Conservation (phyloP, 2,329 filamentous ascomycete species). For the Calonectria pseudoturangicola region DNA sequence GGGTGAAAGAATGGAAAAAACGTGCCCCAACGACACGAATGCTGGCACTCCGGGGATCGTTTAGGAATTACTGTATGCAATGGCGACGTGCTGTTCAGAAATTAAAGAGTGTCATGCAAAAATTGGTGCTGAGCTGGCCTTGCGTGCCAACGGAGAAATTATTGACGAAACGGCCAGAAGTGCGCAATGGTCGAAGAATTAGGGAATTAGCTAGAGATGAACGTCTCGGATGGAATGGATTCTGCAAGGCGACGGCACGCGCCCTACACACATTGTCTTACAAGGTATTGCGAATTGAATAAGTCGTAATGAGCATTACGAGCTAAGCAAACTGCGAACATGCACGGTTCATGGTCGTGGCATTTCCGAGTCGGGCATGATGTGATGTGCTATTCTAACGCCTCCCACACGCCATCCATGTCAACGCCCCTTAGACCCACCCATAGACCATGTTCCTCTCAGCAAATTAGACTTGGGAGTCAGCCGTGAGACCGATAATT, state of each 20-base stretch:
- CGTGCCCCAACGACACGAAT: background rate
- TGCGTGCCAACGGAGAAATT: slow-evolving; percentile 14
- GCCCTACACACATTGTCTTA: slow-evolving; percentile 13
- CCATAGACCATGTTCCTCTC: slow-evolving; percentile 4
- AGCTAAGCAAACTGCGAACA: slow-evolving; percentile 23
- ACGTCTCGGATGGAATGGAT: slow-evolving; percentile 27
- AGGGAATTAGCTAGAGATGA: slow-evolving; percentile 23
- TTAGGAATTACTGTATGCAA: slow-evolving; percentile 7
- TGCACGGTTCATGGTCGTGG: slow-evolving; percentile 18
- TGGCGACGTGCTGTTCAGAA: background rate
- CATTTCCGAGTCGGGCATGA: slow-evolving; percentile 19
- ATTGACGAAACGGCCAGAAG: slow-evolving; percentile 22
- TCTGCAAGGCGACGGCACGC: slow-evolving; percentile 1
- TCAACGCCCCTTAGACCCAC: slow-evolving; percentile 21
- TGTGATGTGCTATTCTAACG: slow-evolving; percentile 29
- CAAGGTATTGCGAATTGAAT: slow-evolving; percentile 34
- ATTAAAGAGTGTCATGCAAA: slow-evolving; percentile 32
- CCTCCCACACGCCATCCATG: background rate
- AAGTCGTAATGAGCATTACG: slow-evolving; percentile 34
- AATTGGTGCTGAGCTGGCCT: slow-evolving; percentile 1
- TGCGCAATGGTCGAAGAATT: slow-evolving; percentile 12
- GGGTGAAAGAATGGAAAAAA: background rate
- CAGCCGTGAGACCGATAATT: background rate
- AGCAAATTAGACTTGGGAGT: background rate
- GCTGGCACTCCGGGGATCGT: background rate